Evolutionary conservation across 139 green algal species (phyloP).

Genomic region (Chlamydomonas schloesseri): DNA sequence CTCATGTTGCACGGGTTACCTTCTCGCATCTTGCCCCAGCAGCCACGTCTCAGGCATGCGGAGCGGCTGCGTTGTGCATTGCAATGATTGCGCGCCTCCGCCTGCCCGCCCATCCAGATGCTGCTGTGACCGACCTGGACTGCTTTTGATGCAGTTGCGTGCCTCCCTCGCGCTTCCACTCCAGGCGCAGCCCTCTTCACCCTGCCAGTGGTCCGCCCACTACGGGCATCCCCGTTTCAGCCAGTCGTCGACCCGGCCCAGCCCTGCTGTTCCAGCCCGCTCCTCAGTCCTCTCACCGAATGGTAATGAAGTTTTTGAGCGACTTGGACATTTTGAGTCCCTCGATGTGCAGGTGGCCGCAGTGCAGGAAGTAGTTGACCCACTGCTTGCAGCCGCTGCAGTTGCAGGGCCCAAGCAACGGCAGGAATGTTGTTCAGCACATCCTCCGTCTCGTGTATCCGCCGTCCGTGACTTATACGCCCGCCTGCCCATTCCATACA

Average conservation of each 20-base stretch:
- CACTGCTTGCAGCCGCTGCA: conserved; percentile 87
- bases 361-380: conserved; percentile 99
- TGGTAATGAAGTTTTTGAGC: conserved; percentile 99
- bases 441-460: too few relatives aligned
- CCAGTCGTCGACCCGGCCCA: too few relatives aligned
- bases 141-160: too few relatives aligned
- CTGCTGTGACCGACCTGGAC: too few relatives aligned
- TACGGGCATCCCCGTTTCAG: too few relatives aligned
- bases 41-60: conserved; percentile 43
- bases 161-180: too few relatives aligned
- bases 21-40: conserved; percentile 41
- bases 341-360: conserved; percentile 96
- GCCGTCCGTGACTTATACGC: too few relatives aligned
- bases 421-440: too few relatives aligned
- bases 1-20: conserved; percentile 15
- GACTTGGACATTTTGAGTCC: conserved; percentile 99
- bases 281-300: conserved; percentile 78
- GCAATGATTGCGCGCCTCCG: background rate
- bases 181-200: too few relatives aligned
- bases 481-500: too few relatives aligned
- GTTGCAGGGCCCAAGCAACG: background rate
- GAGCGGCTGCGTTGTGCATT: conserved; percentile 37
- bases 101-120: background rate
- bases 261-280: too few relatives aligned
- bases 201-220: too few relatives aligned